phyloP scores from a whole-genome alignment of 1,139 yeast genomes.

The Citeromyces siamensis region DNA sequence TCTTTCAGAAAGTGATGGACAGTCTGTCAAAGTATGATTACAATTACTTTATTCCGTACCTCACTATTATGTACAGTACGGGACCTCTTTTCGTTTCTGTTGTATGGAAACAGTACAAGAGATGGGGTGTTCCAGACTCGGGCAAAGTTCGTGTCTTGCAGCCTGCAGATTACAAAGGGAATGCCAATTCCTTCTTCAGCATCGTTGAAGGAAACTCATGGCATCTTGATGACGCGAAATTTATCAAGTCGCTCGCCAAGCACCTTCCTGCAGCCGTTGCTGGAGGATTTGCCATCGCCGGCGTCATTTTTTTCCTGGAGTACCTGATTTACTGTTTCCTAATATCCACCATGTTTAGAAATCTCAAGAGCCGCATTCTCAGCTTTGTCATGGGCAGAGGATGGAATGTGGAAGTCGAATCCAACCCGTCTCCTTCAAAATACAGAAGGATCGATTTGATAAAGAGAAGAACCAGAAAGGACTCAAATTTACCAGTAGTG shows the following conservation, averaged over 20 bases:
- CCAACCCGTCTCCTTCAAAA: background rate
- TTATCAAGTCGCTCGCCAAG: slow-evolving; percentile 55
- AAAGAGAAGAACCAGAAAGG: slow-evolving; percentile 36
- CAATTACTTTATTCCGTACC: slow-evolving; percentile 75
- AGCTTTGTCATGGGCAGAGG: slow-evolving; percentile 3
- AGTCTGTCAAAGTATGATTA: slow-evolving; percentile 49
- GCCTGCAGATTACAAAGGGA: slow-evolving; percentile 58
- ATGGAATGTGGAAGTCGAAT: background rate
- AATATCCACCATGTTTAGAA: slow-evolving; percentile 20
- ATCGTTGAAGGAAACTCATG: slow-evolving; percentile 77
- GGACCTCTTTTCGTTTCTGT: slow-evolving; percentile 86
- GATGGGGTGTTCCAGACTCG: slow-evolving; percentile 61
- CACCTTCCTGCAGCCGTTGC: slow-evolving; percentile 62
- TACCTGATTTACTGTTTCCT: slow-evolving; percentile 43
- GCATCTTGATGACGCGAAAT: slow-evolving; percentile 79
- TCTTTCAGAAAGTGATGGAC: slow-evolving; percentile 60
- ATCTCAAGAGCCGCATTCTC: slow-evolving; percentile 10
- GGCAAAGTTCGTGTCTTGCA: slow-evolving; percentile 55
- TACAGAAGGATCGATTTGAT: slow-evolving; percentile 8
- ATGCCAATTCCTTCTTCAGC: slow-evolving; percentile 47
- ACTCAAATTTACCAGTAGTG: slow-evolving; percentile 33
- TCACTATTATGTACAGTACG: slow-evolving; percentile 88
- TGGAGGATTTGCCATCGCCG: slow-evolving; percentile 52
- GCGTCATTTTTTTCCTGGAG: slow-evolving; percentile 44
- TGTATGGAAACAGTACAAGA: slow-evolving; percentile 76